Evolutionary conservation across 2,329 filamentous ascomycete species (phyloP).

Genomic region (Neofusicoccum cordaticola): DNA sequence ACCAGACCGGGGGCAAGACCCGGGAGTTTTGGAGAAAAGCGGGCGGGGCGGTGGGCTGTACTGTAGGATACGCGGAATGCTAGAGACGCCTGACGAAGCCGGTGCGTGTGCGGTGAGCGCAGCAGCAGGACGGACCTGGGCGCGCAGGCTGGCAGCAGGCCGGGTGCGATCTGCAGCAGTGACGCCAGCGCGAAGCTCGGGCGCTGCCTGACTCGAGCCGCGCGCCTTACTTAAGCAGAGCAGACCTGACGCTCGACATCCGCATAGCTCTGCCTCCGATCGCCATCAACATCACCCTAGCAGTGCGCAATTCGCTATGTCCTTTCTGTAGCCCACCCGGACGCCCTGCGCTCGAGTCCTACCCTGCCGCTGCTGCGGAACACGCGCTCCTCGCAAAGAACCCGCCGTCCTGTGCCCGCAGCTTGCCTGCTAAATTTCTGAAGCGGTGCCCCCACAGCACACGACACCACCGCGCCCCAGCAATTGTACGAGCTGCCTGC

Average conservation of each 20-base stretch:
- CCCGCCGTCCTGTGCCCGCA: not conserved
- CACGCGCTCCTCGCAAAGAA: not conserved
- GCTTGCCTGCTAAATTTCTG: constrained; percentile 14
- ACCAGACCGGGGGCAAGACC: not conserved
- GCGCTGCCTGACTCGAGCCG: constrained; percentile 1
- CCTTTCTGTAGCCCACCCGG: not conserved
- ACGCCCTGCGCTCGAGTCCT: not conserved
- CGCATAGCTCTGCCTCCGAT: constrained; percentile 11
- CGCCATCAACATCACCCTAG: constrained; percentile 6
- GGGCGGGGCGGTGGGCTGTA: not conserved
- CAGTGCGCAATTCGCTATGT: not conserved
- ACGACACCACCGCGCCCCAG: not conserved
- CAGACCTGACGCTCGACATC: constrained; percentile 13
- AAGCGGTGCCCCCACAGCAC: constrained; percentile 11
- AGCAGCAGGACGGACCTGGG: no score
- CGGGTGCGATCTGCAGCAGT: constrained; percentile 3
- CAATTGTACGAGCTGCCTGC: constrained; percentile 1
- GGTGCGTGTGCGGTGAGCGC: not conserved
- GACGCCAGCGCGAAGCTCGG: constrained; percentile 1
- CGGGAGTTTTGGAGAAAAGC: not conserved
- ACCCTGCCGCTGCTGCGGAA: not conserved
- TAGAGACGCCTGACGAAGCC: not conserved
- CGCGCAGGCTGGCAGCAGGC: not conserved
- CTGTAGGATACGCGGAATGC: constrained; percentile 6
- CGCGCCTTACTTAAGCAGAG: not conserved